Evolutionary conservation across 169 alveolate species (phyloP), one percentile per base, ranked within the genome.

Genomic region (Cyclospora cayetanensis): DNA sequence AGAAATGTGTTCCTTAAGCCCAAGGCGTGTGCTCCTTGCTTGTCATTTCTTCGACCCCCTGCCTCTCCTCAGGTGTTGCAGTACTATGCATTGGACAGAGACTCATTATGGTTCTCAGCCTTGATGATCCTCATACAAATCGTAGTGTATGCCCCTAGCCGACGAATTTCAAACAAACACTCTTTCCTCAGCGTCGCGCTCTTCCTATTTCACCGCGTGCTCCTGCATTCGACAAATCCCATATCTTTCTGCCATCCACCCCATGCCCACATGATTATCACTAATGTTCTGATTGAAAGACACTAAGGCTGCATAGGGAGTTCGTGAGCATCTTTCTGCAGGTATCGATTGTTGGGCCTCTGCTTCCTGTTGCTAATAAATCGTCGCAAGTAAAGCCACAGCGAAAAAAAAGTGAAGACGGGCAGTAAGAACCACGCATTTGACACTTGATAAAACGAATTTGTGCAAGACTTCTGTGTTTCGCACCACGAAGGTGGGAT

Each of bases 91-190:
- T 20, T 80, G 52, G 41, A 80, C 22, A 52, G 72, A 0, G 89
- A 80, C 89, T 50, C 89, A 34, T 80, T 50, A 70, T 80, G 89
- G 89, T 80, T 80, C 35, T 39, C 66, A 22, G 74, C 89, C 37
- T 50, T 80, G 41, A 52, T 80, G 53, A 70, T 80, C 29, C n/a
- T 80, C 20, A 20, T 52, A 20, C 89, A 80, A 41, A 80, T 80
- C 70, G 52, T 80, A 27, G 74, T 80, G 89, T 80, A 43, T 34
- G 89, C 74, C n/a, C n/a, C n/a, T n/a, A n/a, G n/a, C n/a, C n/a
- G n/a, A n/a, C n/a, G n/a, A n/a, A 52, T 18, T 37, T 29, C n/a
- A 27, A 18, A 46, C 25, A 46, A 12, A 46, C 43, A 15, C 34
- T 27, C 80, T 15, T 0, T 68, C 50, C 37, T 12, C 22, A 34